Base-by-base conservation (phyloP, 768 basidiomycete genomes). In the Naganishia friedmannii region DNA sequence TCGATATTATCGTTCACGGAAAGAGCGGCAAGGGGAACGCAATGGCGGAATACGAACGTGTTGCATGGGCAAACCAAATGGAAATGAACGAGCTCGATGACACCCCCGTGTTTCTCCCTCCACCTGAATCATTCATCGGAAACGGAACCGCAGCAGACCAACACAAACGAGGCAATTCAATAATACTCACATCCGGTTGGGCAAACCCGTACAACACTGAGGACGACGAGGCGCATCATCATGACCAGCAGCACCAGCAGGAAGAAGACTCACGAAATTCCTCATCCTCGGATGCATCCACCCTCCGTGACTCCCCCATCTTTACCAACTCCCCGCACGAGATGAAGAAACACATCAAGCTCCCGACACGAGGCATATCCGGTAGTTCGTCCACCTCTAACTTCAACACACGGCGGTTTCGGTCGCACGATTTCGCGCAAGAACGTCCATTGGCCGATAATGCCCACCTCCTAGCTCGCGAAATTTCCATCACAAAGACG, bases 281-380 rank as follows among this genome's bases (percentile, higher is more conserved):
- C 4, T 55, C 39, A 5, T 53, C 53, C 10, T 68, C 67, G 13
- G 67, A 68, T 15, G 31, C 54, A 31, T 53, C 53, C 3, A 68
- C 67, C 12, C 42, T 68, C 10, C 67, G 55, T n/a, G 67, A 68
- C 39, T 68, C 67, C 3, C 54, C 67, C 17, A 45, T 48, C 48
- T 12, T 65, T 55, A 39, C 67, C 73, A 72, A 55, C 65, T 42
- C 57, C 21, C 37, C 31, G 60, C 57, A 34, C 34, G 57, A 58
- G 23, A 58, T 42, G 70, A 65, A 48, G 54, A 67, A 37, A 23
- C 60, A n/a, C 48, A 12, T 53, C 17, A 53, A 34, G 32, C 23
- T 68, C 57, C 51, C 74, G 75, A 29, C 72, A 67, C 48, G 74
- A 72, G n/a, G 72, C 56, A n/a, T 67, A 51, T 21, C 53, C 31